A percentile compares a stretch with the other conserved stretches of the same genome.
phyloP scores from a whole-genome alignment of 2,329 filamentous ascomycete genomes.

The Tolypocladium guangdongense region DNA sequence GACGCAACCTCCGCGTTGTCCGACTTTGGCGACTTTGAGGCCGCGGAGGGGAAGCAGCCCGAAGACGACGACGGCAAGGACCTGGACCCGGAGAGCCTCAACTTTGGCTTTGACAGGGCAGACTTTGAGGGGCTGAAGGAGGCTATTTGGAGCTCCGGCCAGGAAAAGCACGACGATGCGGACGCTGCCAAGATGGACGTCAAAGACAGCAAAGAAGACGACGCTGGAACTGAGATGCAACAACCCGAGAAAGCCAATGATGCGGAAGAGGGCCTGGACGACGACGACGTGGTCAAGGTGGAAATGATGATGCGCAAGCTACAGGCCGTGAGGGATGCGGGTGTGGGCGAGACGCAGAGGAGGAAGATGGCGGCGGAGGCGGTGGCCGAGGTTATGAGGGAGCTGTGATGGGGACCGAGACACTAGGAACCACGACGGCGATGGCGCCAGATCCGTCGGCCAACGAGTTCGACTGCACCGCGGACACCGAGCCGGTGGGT shows the following conservation, averaged over 20 bases:
- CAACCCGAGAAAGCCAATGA: constrained; percentile 21
- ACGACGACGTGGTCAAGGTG: constrained; percentile 46
- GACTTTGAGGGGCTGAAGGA: constrained; percentile 42
- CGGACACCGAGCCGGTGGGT: no score
- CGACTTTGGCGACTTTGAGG: constrained; percentile 11
- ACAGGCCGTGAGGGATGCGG: constrained; percentile 49
- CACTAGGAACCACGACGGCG: no score
- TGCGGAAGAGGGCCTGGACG: constrained; percentile 27
- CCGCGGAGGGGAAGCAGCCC: constrained; percentile 17
- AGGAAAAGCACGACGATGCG: constrained; percentile 13
- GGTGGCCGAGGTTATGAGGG: constrained; percentile 54
- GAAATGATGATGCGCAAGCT: constrained; percentile 55
- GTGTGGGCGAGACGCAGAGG: constrained; percentile 48
- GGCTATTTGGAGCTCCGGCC: constrained; percentile 37
- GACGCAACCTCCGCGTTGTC: constrained; percentile 1
- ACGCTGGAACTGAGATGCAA: constrained; percentile 7
- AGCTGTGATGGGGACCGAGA: constrained; percentile 36
- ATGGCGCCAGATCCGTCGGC: no score
- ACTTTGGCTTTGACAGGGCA: constrained; percentile 39
- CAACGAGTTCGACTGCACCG: no score
- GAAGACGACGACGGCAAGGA: constrained; percentile 21
- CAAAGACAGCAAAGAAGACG: constrained; percentile 1
- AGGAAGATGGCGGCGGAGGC: constrained; percentile 49
- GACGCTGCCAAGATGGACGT: constrained; percentile 4
- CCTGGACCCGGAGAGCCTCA: constrained; percentile 35